A percentile compares a stretch with the other conserved stretches of the same genome.
Conservation (phyloP, 2,329 filamentous ascomycete species). For the Raffaelea arxii region DNA sequence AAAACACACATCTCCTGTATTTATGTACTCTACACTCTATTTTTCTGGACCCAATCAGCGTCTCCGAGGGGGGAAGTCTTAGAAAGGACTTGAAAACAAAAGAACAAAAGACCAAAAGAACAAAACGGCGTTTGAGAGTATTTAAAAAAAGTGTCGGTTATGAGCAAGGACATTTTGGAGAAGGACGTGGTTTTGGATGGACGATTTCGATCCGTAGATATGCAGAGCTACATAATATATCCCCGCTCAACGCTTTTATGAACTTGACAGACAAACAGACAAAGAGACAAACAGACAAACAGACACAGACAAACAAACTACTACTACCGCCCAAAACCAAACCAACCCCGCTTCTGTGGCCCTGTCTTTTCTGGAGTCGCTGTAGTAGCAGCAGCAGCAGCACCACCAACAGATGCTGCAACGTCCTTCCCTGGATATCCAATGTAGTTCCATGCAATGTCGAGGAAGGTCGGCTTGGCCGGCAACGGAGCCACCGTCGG, state of each 20-base stretch:
- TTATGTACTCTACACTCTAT: too few relatives aligned
- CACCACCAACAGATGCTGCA: neutral
- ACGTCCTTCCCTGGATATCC: slow-evolving; percentile 64
- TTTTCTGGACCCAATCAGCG: too few relatives aligned
- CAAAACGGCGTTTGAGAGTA: too few relatives aligned
- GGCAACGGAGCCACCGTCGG: slow-evolving; percentile 75
- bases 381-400: slow-evolving; percentile 18
- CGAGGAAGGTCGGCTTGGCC: slow-evolving; percentile 90
- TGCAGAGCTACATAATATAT: too few relatives aligned
- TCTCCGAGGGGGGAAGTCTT: too few relatives aligned
- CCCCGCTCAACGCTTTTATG: neutral
- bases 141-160: too few relatives aligned
- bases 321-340: slow-evolving; percentile 53
- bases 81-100: too few relatives aligned
- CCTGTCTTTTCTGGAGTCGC: slow-evolving; percentile 28
- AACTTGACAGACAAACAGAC: neutral
- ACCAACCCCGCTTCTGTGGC: slow-evolving; percentile 64
- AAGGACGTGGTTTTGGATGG: too few relatives aligned
- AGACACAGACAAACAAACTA: neutral
- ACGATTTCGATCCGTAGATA: too few relatives aligned
- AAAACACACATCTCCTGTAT: too few relatives aligned
- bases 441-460: slow-evolving; percentile 97
- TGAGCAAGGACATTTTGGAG: neutral
- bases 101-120: too few relatives aligned
- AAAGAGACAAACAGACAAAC: neutral